Evolutionary conservation across 2,329 filamentous ascomycete species (phyloP).

Genomic region (Plectosphaerella sp.): DNA sequence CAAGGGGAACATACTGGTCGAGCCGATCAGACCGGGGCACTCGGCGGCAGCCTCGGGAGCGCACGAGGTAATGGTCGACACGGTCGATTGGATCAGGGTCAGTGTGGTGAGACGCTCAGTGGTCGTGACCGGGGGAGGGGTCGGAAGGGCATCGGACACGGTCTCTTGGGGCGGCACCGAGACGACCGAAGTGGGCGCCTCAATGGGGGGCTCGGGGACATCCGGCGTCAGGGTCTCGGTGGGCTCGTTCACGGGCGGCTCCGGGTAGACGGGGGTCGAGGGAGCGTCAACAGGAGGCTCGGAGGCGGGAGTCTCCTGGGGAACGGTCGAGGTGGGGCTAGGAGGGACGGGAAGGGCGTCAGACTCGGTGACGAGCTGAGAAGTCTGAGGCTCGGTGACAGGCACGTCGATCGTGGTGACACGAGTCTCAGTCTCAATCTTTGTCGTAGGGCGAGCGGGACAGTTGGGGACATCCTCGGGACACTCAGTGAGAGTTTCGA

Average conservation of each 20-base stretch:
- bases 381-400: not conserved
- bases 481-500: constrained; percentile 6
- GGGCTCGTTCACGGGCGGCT: constrained; percentile 22
- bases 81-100: constrained; percentile 21
- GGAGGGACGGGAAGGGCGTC: not conserved
- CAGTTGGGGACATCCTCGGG: constrained; percentile 2
- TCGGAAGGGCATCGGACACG: not conserved
- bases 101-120: constrained; percentile 7
- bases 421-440: constrained; percentile 12
- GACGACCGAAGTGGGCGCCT: not conserved
- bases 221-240: not conserved
- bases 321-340: constrained; percentile 3
- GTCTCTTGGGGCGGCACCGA: not conserved
- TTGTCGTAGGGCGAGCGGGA: constrained; percentile 12
- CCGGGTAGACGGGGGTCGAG: constrained; percentile 13
- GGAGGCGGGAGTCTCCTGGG: constrained; percentile 3
- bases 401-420: not conserved
- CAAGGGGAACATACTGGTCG: not conserved
- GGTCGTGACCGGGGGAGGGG: constrained; percentile 3
- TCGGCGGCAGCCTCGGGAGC: constrained; percentile 12
- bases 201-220: not conserved
- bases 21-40: constrained; percentile 13
- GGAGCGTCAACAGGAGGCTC: not conserved
- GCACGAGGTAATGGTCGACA: constrained; percentile 24
- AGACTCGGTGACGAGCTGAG: not conserved